Base-by-base conservation (phyloP, 305 asterid species). In the Rubia balearica region DNA sequence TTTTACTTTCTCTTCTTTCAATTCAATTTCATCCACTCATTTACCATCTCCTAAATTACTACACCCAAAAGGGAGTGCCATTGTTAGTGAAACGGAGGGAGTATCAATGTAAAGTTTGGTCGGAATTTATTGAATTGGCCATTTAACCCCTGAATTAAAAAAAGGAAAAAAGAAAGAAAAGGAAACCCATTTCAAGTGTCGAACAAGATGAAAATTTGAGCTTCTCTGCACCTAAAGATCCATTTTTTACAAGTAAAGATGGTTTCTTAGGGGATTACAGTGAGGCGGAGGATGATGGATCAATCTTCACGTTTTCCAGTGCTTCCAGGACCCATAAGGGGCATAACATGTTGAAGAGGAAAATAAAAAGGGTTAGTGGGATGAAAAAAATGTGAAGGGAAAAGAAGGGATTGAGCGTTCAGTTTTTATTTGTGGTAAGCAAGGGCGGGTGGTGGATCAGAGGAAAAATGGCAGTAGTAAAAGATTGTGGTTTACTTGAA, bases 301-400 rank as follows among this genome's bases (percentile, higher is more conserved):
- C 81, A 61, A 76, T 90, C 65, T 91, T 89, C 75, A 89, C 83
- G 85, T 91, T 91, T 80, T 86, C 96, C 7, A 82, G 90, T 61
- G 8, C 30, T 48, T 41, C 53, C 36, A 41, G 59, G 36, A 74
- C 81, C 46, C 81, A 81, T 48, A 75, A 49, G 57, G 78, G 77
- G 78, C 21, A 68, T 13, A 79, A 69, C 71, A 75, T 73, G 27
- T 72, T 21, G 69, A 79, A 71, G 78, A 88, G 75, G 85, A 81
- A 77, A 66, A 42, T n/a, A n/a, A n/a, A n/a, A n/a, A n/a, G 60
- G 56, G 69, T n/a, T n/a, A n/a, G n/a, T n/a, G n/a, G n/a, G n/a
- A n/a, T 72, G 49, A 83, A 79, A 85, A 82, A 79, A 79, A 71
- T 60, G 72, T 67, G 62, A 71, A 75, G 4, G 83, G 84, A 74